Evolutionary conservation across 2,329 filamentous ascomycete species (phyloP), one percentile per base, ranked within the genome.

Genomic region (Pseudogymnoascus pannorum): DNA sequence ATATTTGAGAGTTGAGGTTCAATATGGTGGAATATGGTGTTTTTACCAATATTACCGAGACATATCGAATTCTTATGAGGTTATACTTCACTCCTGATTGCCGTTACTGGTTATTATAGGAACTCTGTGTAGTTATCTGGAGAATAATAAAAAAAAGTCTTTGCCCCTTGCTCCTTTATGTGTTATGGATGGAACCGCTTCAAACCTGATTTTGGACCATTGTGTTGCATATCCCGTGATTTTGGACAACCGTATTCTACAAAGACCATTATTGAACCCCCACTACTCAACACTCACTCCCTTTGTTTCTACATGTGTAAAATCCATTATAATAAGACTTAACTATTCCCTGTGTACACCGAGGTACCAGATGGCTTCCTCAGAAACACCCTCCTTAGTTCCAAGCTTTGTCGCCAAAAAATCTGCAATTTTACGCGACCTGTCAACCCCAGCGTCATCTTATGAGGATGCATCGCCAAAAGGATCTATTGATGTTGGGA

Each of bases 391-490:
- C 31, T 8, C 26, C 26, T 26, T 54, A 2, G 48, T 26, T 1
- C 59, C 63, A 7, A 68, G 70, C 26, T 90, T 89, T 70, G 58
- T 74, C 40, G 70, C 74, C 51, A 88, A 85, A 71, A 97, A 97
- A 75, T 72, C 75, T 59, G 85, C 81, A 63, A 95, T 96, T 66
- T 76, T 97, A 12, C 75, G 80, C 42, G 83, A 87, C 66, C 85
- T 97, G 2, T 77, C 84, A 7, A 79, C 85, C 3, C 88, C 91
- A 1, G 82, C 84, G 44, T 80, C 78, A 3, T 81, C 88, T 63
- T 96, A 96, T 74, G 83, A 84, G 40, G 93, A 97, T 74, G 81
- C 88, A 6, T 96, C 91, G 1, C 92, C 93, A 2, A 97, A 97
- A 76, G 93, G 92, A 14, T 88, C 86, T 0, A 83, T 97, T 18